A percentile compares a stretch with the other conserved stretches of the same genome.
Evolutionary conservation across 495 filamentous ascomycete genomes (phyloP).

Genomic region (Delitschia confertaspora): DNA sequence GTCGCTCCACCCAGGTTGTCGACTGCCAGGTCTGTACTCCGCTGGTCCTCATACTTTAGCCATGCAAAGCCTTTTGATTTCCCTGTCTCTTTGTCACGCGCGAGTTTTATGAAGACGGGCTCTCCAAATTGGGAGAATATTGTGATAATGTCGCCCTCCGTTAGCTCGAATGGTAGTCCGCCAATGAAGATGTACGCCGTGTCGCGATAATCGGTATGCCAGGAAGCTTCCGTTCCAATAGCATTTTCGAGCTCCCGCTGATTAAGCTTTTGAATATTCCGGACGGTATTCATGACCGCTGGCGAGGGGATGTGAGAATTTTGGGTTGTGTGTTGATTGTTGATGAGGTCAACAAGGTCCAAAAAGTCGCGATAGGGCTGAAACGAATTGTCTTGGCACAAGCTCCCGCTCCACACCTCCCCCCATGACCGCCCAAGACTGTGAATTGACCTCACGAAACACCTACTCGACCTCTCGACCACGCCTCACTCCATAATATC

Average conservation of each 20-base stretch:
- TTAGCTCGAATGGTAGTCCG: slow-evolving; percentile 85
- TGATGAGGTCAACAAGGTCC: no score
- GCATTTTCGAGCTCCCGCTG: slow-evolving; percentile 88
- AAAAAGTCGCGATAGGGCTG: no score
- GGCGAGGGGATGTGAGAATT: slow-evolving; percentile 4
- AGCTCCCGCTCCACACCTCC: no score
- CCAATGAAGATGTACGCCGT: slow-evolving; percentile 96
- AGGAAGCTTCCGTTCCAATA: slow-evolving; percentile 75
- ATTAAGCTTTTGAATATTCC: slow-evolving; percentile 85
- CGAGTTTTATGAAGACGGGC: slow-evolving; percentile 80
- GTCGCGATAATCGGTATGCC: slow-evolving; percentile 96
- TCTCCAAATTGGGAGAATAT: slow-evolving; percentile 98
- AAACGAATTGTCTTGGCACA: no score
- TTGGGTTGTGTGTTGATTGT: not conserved
- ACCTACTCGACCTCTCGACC: no score
- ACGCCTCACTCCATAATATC: no score
- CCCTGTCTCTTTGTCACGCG: slow-evolving; percentile 90
- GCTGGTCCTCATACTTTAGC: slow-evolving; percentile 97
- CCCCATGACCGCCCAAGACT: no score
- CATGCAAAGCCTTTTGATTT: slow-evolving; percentile 90
- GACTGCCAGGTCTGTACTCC: slow-evolving; percentile 88
- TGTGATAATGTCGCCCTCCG: slow-evolving; percentile 90
- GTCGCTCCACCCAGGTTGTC: slow-evolving; percentile 87
- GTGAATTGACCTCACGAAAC: no score
- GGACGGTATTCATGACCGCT: slow-evolving; percentile 76